phyloP scores from a whole-genome alignment of 805 yeast genomes.

The Kazachstania kunashirensis region DNA sequence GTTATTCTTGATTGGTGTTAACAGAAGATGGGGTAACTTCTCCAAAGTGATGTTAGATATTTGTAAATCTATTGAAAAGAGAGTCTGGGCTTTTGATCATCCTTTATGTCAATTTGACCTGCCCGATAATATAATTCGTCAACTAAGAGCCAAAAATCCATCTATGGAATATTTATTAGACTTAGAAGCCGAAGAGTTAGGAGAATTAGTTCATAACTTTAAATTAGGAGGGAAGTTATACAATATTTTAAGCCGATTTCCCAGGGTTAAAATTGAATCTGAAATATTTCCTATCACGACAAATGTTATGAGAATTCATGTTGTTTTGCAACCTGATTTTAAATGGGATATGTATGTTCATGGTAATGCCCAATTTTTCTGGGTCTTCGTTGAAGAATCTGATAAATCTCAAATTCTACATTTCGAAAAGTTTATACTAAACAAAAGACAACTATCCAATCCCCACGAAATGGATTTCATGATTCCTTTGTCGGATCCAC shows the following conservation, averaged over 20 bases:
- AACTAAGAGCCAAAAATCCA: conserved; percentile 54
- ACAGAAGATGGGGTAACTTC: conserved; percentile 84
- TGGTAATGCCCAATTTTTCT: conserved; percentile 76
- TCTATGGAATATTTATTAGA: conserved; percentile 65
- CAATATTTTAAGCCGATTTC: conserved; percentile 59
- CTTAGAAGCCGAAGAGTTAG: conserved; percentile 65
- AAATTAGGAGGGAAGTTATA: conserved; percentile 60
- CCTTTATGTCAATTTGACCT: conserved; percentile 82
- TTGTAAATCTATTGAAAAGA: conserved; percentile 76
- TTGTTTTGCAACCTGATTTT: conserved; percentile 64
- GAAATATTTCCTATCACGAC: conserved; percentile 84
- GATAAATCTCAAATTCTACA: conserved; percentile 66
- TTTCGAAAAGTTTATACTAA: conserved; percentile 68
- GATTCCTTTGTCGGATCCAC: conserved; percentile 81
- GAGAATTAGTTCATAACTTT: conserved; percentile 79
- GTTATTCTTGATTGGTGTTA: conserved; percentile 72
- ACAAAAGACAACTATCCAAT: conserved; percentile 42
- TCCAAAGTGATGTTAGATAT: conserved; percentile 65
- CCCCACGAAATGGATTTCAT: conserved; percentile 78
- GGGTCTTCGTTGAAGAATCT: conserved; percentile 88
- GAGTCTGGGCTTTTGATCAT: conserved; percentile 85
- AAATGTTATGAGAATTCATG: conserved; percentile 75
- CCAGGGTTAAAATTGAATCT: conserved; percentile 62
- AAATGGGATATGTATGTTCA: conserved; percentile 76
- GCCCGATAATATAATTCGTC: conserved; percentile 54